Evolutionary conservation across 2,329 filamentous ascomycete species (phyloP).

Genomic region (Penicillium griseofulvum): DNA sequence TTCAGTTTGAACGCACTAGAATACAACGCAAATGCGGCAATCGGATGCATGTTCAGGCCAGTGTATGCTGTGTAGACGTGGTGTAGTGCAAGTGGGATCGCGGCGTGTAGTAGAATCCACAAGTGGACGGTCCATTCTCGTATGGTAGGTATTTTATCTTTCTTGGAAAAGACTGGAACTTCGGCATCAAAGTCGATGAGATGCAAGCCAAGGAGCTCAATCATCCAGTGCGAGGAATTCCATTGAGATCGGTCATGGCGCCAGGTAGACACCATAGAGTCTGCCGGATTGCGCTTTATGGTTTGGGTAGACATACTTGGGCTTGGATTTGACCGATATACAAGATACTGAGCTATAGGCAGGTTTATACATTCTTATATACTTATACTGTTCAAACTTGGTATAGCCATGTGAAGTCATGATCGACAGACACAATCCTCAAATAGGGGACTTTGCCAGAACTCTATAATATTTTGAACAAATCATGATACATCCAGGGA

Average conservation of each 20-base stretch:
- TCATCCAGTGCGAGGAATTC: constrained; percentile 10
- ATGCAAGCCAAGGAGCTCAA: constrained; percentile 17
- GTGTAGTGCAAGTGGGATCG: constrained; percentile 38
- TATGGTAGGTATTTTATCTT: constrained; percentile 40
- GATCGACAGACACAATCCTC: background rate
- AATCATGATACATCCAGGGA: background rate
- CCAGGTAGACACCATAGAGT: constrained; percentile 15
- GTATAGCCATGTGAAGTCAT: constrained; percentile 3
- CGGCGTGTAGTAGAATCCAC: constrained; percentile 42
- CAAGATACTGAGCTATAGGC: background rate
- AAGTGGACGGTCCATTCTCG: constrained; percentile 33
- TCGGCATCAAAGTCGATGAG: constrained; percentile 24
- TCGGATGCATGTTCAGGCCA: constrained; percentile 26
- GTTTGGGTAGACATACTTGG: constrained; percentile 1
- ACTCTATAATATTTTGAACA: background rate
- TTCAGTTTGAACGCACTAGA: constrained; percentile 37
- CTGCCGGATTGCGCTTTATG: constrained; percentile 6
- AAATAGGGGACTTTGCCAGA: background rate
- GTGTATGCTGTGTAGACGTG: constrained; percentile 31
- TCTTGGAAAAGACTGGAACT: constrained; percentile 41
- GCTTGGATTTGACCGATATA: too few species aligned
- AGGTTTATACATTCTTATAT: background rate
- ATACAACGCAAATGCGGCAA: constrained; percentile 39
- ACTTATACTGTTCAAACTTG: background rate
- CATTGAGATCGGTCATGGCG: constrained; percentile 13